Evolutionary conservation across 352 stramenopile genomes (phyloP).

Genomic region (Aphanomyces astaci): DNA sequence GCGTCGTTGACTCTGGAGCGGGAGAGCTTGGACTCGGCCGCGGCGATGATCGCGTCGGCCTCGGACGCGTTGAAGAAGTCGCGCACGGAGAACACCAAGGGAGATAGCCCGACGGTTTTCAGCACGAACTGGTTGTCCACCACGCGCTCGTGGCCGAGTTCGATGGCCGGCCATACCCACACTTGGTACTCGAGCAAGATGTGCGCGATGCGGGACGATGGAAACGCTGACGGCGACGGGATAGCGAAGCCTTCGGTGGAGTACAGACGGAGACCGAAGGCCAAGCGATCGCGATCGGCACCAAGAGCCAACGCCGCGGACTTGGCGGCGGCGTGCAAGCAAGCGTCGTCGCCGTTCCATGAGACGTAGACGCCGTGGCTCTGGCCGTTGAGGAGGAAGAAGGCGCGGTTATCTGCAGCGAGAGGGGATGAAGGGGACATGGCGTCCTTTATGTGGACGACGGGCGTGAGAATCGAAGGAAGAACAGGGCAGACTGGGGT

Average conservation of each 20-base stretch:
- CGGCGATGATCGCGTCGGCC: slow-evolving; percentile 45
- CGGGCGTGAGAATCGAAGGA: background rate
- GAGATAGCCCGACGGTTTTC: slow-evolving; percentile 53
- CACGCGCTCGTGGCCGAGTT: slow-evolving; percentile 63
- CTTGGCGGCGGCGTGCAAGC: slow-evolving; percentile 37
- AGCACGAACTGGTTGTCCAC: slow-evolving; percentile 55
- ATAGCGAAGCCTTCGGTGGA: slow-evolving; percentile 58
- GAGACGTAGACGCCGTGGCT: slow-evolving; percentile 74
- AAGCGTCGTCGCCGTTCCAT: slow-evolving; percentile 69
- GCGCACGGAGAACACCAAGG: slow-evolving; percentile 70
- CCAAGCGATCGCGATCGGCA: slow-evolving; percentile 53
- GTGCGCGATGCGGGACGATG: slow-evolving; percentile 49
- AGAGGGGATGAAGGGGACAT: background rate
- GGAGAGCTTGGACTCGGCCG: slow-evolving; percentile 42
- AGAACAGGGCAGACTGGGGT: background rate
- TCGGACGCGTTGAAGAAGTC: slow-evolving; percentile 56
- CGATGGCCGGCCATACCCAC: slow-evolving; percentile 71
- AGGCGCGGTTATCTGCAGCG: slow-evolving; percentile 27
- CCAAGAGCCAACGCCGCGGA: slow-evolving; percentile 50
- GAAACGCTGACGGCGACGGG: slow-evolving; percentile 39
- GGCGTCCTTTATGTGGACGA: slow-evolving; percentile 12
- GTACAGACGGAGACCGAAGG: slow-evolving; percentile 66
- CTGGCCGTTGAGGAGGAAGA: slow-evolving; percentile 79
- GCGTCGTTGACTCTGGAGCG: slow-evolving; percentile 62
- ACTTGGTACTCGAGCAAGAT: slow-evolving; percentile 76